phyloP scores from a whole-genome alignment of 225 moss, liverwort and hornwort genomes.

The Ulota crispa region DNA sequence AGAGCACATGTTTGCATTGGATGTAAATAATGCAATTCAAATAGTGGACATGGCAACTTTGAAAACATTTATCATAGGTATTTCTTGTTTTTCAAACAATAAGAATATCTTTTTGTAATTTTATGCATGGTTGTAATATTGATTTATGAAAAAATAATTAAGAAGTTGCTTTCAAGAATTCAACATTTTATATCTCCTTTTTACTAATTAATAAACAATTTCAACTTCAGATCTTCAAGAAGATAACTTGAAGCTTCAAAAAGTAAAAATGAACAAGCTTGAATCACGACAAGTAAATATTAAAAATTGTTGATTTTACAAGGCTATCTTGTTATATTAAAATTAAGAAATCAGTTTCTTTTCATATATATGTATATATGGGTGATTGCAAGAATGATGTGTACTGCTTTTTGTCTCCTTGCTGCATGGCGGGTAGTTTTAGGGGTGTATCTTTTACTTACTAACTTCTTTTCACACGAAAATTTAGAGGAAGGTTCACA shows the following conservation, averaged over 20 bases:
- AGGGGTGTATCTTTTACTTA: no score
- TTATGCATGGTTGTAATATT: neutral
- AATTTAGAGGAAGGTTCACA: no score
- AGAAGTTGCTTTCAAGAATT: no score
- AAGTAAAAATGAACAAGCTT: conserved; percentile 34
- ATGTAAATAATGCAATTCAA: conserved; percentile 68
- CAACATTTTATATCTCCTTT: neutral
- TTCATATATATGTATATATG: no score
- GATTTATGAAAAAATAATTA: no score
- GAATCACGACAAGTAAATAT: conserved; percentile 37
- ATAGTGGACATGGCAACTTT: conserved; percentile 52
- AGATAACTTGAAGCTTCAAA: conserved; percentile 20
- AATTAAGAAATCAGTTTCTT: no score
- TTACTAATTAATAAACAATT: neutral
- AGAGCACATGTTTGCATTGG: conserved; percentile 71
- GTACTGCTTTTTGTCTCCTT: no score
- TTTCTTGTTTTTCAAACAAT: conserved; percentile 35
- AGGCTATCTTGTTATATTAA: no score
- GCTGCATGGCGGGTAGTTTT: no score
- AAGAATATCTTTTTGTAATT: neutral
- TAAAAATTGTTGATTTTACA: no score
- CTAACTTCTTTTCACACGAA: no score
- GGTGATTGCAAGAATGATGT: no score
- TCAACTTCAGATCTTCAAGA: neutral
- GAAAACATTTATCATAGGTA: conserved; percentile 5